These are phyloP conservation scores for Hericium alpestre DNA, from an alignment of 768 basidiomycete genomes.

Conservation along the genomic window DNA sequence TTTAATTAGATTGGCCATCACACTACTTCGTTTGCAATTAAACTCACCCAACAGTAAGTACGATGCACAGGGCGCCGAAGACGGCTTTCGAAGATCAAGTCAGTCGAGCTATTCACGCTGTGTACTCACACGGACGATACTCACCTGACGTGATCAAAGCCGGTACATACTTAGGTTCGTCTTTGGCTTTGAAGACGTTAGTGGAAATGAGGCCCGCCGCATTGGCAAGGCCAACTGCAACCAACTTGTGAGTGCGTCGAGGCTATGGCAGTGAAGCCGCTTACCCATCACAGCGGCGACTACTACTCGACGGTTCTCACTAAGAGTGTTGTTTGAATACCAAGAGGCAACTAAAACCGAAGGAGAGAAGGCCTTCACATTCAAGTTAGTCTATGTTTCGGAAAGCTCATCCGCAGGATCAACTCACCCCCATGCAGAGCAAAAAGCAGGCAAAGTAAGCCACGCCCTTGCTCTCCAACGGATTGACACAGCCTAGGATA, in stretches of 20 bases:
- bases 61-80: conserved; percentile 36
- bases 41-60: conserved; percentile 29
- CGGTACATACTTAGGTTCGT: conserved; percentile 40
- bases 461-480: background rate
- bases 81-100: conserved; percentile 21
- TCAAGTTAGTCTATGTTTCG: no score
- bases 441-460: background rate
- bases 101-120: no score
- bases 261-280: background rate
- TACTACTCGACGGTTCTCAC: background rate
- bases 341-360: background rate
- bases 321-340: background rate
- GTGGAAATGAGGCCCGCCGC: conserved; percentile 37
- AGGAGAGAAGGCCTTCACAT: background rate
- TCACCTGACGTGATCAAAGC: conserved; percentile 37
- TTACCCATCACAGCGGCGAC: background rate
- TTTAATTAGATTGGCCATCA: background rate
- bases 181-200: conserved; percentile 40
- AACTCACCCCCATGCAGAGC: background rate
- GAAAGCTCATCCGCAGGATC: background rate
- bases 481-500: background rate
- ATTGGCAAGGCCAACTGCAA: background rate
- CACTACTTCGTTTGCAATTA: background rate
- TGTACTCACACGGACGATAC: background rate
- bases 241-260: background rate